Base-by-base conservation (phyloP, 2,329 filamentous ascomycete genomes). In the Berkeleyomyces rouxiae region DNA sequence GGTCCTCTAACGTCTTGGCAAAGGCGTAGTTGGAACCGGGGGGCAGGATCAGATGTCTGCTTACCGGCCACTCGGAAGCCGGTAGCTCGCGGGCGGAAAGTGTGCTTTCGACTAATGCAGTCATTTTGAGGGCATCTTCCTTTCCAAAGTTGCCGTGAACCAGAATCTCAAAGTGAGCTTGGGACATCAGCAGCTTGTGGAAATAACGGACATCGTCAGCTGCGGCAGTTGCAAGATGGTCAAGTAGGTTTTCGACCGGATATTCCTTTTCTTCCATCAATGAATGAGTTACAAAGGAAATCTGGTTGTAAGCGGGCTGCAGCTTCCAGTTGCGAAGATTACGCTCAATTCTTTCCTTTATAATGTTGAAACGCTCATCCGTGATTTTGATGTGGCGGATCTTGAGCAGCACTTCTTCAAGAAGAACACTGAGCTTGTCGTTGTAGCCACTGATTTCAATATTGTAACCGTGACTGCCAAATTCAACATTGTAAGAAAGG, bases 91-190 rank as follows among this genome's bases (percentile, higher is more conserved):
- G 82, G 10, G 91, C 86, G 71, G 87, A 86, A 57, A 99, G 74
- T 0, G 82, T 88, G 4, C 80, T 83, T 71, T 95, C 88, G 36
- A 96, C 80, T 68, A 95, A 80, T 67, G 93, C 84, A 0, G 89
- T 92, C 71, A 96, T 80, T 70, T 86, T 87, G 62, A 96, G 77
- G 0, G 90, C 90, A 70, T 99, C 93, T 71, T 95, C 90, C 74
- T 91, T 95, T 77, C 95, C 90, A 62, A 99, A 72, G 72, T 99
- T 99, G 61, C 93, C 93, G 69, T 96, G 91, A 0, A 86, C 87
- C 63, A 96, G 82, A 2, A 90, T 80, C 72, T 99, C 93, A 66
- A 96, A 86, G 69, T 95, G 87, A 67, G 92, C 79, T 70, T 97
- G 90, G 10, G 83, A 80, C 49, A 97, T 78, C 57, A 96, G 76